These are phyloP conservation scores for Vicia sativa DNA, from an alignment of 306 rosid genomes.

Conservation along the genomic window DNA sequence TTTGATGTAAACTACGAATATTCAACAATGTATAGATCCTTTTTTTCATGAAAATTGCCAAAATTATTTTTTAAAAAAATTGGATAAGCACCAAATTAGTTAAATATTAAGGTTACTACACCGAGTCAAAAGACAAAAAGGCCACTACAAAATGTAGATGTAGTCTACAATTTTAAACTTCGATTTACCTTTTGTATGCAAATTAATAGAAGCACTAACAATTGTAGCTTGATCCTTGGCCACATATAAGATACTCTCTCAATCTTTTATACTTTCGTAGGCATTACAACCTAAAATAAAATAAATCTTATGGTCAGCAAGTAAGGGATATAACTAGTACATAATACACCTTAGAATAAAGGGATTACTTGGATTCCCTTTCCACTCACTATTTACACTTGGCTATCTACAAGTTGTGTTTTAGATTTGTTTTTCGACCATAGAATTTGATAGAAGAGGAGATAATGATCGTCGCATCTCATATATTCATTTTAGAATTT, in stretches of 20 bases:
- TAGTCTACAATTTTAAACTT: no score
- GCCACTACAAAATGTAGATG: no score
- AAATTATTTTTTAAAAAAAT: no score
- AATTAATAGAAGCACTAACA: no score
- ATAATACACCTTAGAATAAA: background rate
- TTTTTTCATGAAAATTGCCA: no score
- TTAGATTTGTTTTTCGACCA: constrained; percentile 1
- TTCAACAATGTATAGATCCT: no score
- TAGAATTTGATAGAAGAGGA: background rate
- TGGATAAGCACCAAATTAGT: no score
- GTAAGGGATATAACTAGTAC: background rate
- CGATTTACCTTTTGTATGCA: no score
- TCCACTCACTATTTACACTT: constrained; percentile 4
- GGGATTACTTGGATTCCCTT: background rate
- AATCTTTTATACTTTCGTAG: background rate
- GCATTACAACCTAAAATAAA: background rate
- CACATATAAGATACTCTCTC: background rate
- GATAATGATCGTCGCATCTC: background rate
- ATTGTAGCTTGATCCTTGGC: no score
- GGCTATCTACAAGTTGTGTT: background rate
- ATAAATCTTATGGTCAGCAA: background rate
- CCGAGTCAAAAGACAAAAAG: no score
- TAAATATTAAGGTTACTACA: no score
- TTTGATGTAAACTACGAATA: no score
- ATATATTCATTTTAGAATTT: background rate